Evolutionary conservation across 2,329 filamentous ascomycete genomes (phyloP), one percentile per base, ranked within the genome.

Genomic region (Ascocoryne sarcoides): DNA sequence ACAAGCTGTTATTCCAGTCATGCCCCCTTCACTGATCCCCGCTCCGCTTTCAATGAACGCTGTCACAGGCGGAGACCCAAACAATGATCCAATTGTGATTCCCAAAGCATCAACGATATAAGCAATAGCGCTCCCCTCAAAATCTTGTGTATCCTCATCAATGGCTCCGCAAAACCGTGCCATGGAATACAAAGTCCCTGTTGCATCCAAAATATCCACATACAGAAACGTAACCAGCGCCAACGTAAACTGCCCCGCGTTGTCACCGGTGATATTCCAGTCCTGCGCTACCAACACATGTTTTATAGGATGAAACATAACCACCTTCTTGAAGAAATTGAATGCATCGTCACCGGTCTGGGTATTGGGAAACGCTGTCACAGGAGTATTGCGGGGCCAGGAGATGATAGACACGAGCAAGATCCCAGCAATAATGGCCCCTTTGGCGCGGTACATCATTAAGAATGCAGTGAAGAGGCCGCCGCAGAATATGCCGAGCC

Each of bases 11-110:
- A 94, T 64, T 12, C 87, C 87, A 0, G 87, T 93, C 56, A 81
- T 80, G 32, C 86, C 87, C 37, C 87, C 87, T 62, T 94, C 87
- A 0, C 84, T 84, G 48, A 94, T 93, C 53, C 87, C 87, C 7
- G 87, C 87, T 57, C 86, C 86, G n/a, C 82, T 87, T 63, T 93
- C 87, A 55, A 93, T 79, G 57, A 87, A 94, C 8, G 86, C 85
- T 1, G 86, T 93, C 3, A 93, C 84, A 0, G 87, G 87, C 0
- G 87, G 82, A 8, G 73, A 75, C 36, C 87, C 87, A 36, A 94
- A 70, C 1, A 93, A 67, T 4, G 84, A 77, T 3, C 86, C 86
- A 47, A 93, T 84, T 1, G 84, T 84, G 52, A 93, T 88, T 52
- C 73, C 72, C 29, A 89, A 64, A 1, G 87, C 85, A 54, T 94